phyloP scores from a whole-genome alignment of 2,329 filamentous ascomycete genomes.

The Fusarium agapanthi region DNA sequence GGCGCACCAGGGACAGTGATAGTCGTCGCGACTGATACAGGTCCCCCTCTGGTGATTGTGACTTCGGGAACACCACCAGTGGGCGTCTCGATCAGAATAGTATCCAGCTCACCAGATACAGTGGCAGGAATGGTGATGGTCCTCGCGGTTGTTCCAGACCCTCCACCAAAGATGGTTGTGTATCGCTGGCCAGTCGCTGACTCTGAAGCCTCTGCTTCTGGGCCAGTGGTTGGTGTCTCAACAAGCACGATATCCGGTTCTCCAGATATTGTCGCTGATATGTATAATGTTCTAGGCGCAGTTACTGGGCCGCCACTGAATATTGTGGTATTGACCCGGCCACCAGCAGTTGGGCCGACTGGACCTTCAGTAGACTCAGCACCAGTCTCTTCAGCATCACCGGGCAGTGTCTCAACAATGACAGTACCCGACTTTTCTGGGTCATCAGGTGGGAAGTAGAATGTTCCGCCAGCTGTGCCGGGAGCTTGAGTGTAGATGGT shows the following conservation, averaged over 20 bases:
- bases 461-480: background rate
- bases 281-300: background rate
- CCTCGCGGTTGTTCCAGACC: background rate
- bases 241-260: constrained; percentile 10
- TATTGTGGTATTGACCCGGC: background rate
- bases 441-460: constrained; percentile 9
- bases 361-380: background rate
- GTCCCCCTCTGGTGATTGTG: constrained; percentile 3
- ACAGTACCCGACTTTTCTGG: background rate
- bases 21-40: background rate
- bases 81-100: constrained; percentile 2
- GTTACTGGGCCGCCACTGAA: constrained; percentile 10
- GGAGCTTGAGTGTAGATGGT: constrained; percentile 1
- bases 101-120: background rate
- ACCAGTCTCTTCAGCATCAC: background rate
- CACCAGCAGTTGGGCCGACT: background rate
- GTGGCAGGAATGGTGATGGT: background rate
- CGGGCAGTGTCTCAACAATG: background rate
- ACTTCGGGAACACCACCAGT: background rate
- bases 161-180: constrained; percentile 2
- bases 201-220: background rate
- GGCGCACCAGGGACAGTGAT: background rate
- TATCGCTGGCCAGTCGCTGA: background rate
- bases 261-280: background rate
- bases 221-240: background rate